A percentile compares a stretch with the other conserved stretches of the same genome.
Conservation (phyloP, 345 rosid species). For the Psidium guajava region DNA sequence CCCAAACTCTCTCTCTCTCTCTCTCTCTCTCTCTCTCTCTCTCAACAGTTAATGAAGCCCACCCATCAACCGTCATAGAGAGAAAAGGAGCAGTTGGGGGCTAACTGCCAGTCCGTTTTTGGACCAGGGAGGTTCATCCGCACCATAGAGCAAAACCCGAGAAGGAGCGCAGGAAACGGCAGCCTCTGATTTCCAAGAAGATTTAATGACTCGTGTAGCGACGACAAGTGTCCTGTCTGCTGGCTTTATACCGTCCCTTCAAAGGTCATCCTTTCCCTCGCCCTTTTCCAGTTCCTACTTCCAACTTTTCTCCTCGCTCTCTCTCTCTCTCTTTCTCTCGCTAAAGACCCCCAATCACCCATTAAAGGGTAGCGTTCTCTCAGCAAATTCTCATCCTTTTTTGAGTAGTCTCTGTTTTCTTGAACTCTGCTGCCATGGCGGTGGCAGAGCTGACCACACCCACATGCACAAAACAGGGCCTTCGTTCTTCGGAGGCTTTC, state of each 20-base stretch:
- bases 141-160: background rate
- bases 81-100: background rate
- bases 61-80: background rate
- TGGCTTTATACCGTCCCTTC: background rate
- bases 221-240: background rate
- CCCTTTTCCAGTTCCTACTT: background rate
- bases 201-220: background rate
- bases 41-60: background rate
- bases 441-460: conserved; percentile 54
- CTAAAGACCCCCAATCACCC: background rate
- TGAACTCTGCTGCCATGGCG: conserved; percentile 36
- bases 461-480: conserved; percentile 25
- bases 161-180: background rate
- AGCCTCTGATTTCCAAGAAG: background rate
- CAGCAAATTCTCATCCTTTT: background rate
- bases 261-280: background rate
- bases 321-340: background rate
- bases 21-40: background rate
- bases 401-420: background rate
- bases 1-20: background rate
- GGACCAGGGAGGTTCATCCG: background rate
- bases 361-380: background rate
- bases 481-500: conserved; percentile 39
- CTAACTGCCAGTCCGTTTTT: background rate
- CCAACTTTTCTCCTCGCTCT: background rate